A percentile compares a stretch with the other conserved stretches of the same genome.
phyloP scores from a whole-genome alignment of 2,329 filamentous ascomycete genomes.

The Apiospora sp. region DNA sequence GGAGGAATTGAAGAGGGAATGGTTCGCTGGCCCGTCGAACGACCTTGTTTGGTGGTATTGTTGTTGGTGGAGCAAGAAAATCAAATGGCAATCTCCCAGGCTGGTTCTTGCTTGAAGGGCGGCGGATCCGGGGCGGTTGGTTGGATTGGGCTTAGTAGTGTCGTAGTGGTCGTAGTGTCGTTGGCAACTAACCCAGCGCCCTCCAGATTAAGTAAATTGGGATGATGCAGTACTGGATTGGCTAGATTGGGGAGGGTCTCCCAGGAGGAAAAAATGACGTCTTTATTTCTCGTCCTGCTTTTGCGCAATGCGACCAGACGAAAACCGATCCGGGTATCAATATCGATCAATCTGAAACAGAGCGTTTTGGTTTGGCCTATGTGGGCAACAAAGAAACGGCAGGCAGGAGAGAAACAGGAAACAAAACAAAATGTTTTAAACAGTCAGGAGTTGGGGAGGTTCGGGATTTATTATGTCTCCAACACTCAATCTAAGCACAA shows the following conservation, averaged over 20 bases:
- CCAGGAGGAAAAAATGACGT: background rate
- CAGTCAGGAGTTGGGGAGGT: background rate
- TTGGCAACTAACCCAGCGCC: background rate
- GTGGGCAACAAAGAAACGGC: background rate
- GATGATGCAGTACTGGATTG: background rate
- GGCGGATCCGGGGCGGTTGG: constrained; percentile 9
- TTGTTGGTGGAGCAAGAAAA: constrained; percentile 18
- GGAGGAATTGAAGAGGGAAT: constrained; percentile 23
- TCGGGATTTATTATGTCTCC: background rate
- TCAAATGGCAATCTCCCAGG: constrained; percentile 16
- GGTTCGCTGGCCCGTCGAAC: constrained; percentile 14
- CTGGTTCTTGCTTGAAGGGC: constrained; percentile 17
- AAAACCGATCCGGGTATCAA: background rate
- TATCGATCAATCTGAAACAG: constrained; percentile 19
- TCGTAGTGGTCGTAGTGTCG: background rate
- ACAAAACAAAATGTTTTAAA: background rate
- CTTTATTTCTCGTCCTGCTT: background rate
- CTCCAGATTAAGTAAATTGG: constrained; percentile 15
- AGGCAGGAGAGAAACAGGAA: background rate
- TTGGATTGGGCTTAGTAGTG: constrained; percentile 18
- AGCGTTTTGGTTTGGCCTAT: background rate
- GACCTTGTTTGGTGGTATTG: constrained; percentile 9
- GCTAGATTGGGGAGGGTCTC: background rate
- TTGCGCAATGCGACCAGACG: constrained; percentile 9
- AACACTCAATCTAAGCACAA: background rate